Percentiles rank a stretch among this genome's conserved stretches.
Evolutionary conservation across 192 early-diverging fungal species (phyloP).

Genomic region (Powellomyces hirtus): DNA sequence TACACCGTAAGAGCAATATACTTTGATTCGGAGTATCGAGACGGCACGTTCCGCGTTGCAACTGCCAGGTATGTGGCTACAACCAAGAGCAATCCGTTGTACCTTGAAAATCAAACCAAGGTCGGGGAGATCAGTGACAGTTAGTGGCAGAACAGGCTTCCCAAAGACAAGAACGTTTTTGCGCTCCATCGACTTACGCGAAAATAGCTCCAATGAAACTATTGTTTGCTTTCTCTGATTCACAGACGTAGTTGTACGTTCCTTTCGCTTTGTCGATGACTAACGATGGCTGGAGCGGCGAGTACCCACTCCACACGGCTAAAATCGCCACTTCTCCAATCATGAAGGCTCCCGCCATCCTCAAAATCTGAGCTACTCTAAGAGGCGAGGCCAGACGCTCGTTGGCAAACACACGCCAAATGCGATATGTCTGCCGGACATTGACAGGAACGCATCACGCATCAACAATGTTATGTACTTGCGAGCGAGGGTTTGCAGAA

Average conservation of each 20-base stretch:
- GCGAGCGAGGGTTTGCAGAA: too few species aligned
- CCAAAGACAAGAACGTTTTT: background rate
- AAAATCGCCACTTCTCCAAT: constrained; percentile 4
- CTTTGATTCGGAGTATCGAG: background rate
- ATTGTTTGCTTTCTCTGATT: background rate
- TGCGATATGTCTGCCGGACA: constrained; percentile 11
- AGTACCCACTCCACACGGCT: constrained; percentile 13
- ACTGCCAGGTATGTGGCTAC: background rate
- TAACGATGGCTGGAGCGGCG: background rate
- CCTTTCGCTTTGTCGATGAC: background rate
- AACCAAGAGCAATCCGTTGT: constrained; percentile 5
- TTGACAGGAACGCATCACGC: too few species aligned
- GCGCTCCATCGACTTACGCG: background rate
- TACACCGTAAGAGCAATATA: constrained; percentile 9
- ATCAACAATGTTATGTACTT: too few species aligned
- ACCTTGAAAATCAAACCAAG: too few species aligned
- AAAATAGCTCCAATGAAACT: background rate
- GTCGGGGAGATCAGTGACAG: too few species aligned
- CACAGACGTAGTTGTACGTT: constrained; percentile 3
- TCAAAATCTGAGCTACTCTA: background rate
- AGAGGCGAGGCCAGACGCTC: constrained; percentile 12
- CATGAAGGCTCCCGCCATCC: background rate
- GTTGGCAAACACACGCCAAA: constrained; percentile 8
- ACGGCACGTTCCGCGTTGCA: constrained; percentile 1
- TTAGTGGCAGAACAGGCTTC: too few species aligned